Evolutionary conservation across 164 flowering plant genomes (phyloP), one percentile per base, ranked within the genome.

Genomic region (Santalum album): DNA sequence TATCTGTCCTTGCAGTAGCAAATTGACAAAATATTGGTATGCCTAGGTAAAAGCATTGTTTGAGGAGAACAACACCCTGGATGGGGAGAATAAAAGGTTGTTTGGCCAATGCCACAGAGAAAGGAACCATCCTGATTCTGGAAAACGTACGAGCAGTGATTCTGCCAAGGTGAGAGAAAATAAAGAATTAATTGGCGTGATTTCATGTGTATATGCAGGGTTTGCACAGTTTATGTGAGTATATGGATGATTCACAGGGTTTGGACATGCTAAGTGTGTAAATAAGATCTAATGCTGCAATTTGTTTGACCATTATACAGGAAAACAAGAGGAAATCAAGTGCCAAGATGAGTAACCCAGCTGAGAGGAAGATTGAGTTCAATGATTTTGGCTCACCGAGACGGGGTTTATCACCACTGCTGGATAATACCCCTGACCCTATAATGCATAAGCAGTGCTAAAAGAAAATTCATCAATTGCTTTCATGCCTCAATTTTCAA

Each of bases 401-500:
- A 69, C 62, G 51, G 39, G 89, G 96, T 48, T 65, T 85, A 12
- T 90, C 94, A 25, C 85, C 97, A 32, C 50, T 87, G 67, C 69
- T 63, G 59, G 43, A 55, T 23, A 85, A 78, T 66, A 78, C 91
- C 19, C 82, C 84, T 3, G 78, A 78, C 34, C 58, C 72, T 12
- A 72, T 73, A 65, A 68, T 74, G 72, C 76, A 55, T 34, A 75
- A 76, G 75, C 65, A 77, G 65, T 67, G 58, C 2, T 22, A 45
- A 12, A 20, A 18, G 21, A 15, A n/a, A n/a, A n/a, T n/a, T n/a
- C n/a, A n/a, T n/a, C n/a, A n/a, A n/a, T n/a, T n/a, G n/a, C n/a
- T n/a, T n/a, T n/a, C n/a, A n/a, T n/a, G n/a, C n/a, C n/a, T n/a
- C n/a, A n/a, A n/a, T n/a, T n/a, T n/a, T n/a, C n/a, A n/a, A n/a